These are phyloP conservation scores for Panaeolus papilionaceus DNA, from an alignment of 768 basidiomycete genomes.

Conservation along the genomic window DNA sequence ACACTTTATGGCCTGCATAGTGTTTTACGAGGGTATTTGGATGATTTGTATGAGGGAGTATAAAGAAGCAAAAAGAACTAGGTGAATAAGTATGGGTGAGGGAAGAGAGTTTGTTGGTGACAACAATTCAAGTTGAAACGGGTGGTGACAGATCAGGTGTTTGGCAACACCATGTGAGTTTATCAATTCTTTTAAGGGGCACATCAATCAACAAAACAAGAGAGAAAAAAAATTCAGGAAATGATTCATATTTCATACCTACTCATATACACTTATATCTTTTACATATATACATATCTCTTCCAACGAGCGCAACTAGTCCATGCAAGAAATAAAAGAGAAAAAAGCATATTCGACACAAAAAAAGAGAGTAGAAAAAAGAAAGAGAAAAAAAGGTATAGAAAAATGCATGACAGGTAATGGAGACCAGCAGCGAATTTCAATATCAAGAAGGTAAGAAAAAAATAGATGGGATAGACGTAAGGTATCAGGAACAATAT, in stretches of 20 bases:
- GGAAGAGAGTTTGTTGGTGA: slow-evolving; percentile 29
- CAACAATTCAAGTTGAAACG: slow-evolving; percentile 35
- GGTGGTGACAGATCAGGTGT: slow-evolving; percentile 30
- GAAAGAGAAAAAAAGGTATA: slow-evolving; percentile 33
- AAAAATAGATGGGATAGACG: slow-evolving; percentile 16
- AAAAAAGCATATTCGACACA: slow-evolving; percentile 21
- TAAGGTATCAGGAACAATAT: neutral
- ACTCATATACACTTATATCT: slow-evolving; percentile 11
- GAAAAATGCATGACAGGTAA: neutral
- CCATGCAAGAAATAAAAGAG: slow-evolving; percentile 15
- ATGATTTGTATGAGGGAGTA: slow-evolving; percentile 29
- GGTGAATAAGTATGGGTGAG: slow-evolving; percentile 16
- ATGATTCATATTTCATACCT: slow-evolving; percentile 4
- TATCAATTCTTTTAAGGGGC: slow-evolving; percentile 22
- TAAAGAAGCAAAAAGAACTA: slow-evolving; percentile 29
- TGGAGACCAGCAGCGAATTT: neutral
- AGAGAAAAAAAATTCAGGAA: slow-evolving; percentile 5
- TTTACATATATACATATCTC: neutral
- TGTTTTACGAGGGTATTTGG: slow-evolving; percentile 33
- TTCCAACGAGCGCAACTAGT: slow-evolving; percentile 10
- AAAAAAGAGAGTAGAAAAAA: slow-evolving; percentile 30
- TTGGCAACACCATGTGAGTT: slow-evolving; percentile 33
- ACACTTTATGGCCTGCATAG: slow-evolving; percentile 95
- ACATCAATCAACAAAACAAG: slow-evolving; percentile 25
- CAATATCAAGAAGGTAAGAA: neutral